Base-by-base conservation (phyloP, 441 rosid genomes). In the Bocquillonia castaneifolia region DNA sequence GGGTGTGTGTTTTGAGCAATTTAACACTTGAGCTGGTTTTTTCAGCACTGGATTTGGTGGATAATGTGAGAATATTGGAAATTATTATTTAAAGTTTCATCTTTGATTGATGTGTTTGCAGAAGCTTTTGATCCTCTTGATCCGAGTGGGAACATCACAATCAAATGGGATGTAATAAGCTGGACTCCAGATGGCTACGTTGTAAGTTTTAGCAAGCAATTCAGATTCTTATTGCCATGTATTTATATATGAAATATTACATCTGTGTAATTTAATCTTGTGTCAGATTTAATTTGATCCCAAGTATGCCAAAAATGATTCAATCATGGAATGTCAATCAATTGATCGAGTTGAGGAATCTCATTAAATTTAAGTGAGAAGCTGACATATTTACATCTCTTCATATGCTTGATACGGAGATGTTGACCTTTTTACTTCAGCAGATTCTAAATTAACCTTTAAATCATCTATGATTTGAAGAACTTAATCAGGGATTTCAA, bases 141-240 rank as follows among this genome's bases (percentile, higher is more conserved):
- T 74, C 96, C 96, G 59, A 72, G 53, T 75, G 93, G 92, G 56
- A 88, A 82, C 70, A 85, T 86, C 74, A 88, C 88, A 13, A 88
- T 90, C 71, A 90, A 77, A 74, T 90, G 92, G 94, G 97, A 90
- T 72, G 56, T 90, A 47, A 76, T 75, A 72, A 78, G 69, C 75
- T 90, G 91, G 94, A 79, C 85, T 60, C 48, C 88, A 36, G 94
- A 90, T 78, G 97, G 97, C 60, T 90, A 90, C 71, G 78, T 79
- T 47, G 92, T 86, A 65, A 83, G 83, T 76, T 28, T 45, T 14
- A 4, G 6, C n/a, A 3, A 4, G 6, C n/a, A 3, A n/a, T 36
- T 36, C 40, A 36, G 5, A 1, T 36, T 54, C 52, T 14, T 20
- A 14, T 26, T 13, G 13, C 3, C 12, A 3, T 56, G 5, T 29